Evolutionary conservation across 495 filamentous ascomycete genomes (phyloP).

Genomic region (Penicillium desertorum): DNA sequence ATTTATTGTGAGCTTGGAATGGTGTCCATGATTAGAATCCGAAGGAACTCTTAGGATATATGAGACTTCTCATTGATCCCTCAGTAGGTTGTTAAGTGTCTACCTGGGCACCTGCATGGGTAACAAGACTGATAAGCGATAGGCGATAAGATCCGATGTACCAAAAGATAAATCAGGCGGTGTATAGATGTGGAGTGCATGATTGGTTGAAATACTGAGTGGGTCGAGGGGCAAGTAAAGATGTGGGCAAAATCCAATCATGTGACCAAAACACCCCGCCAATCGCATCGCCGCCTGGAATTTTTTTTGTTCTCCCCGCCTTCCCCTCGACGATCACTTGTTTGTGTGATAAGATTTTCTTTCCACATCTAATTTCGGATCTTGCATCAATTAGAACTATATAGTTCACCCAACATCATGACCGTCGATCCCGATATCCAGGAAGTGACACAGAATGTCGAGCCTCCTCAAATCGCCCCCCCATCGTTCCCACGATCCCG

Average conservation of each 20-base stretch:
- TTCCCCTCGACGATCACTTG: constrained; percentile 3
- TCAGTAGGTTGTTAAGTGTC: not conserved
- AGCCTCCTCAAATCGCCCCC: constrained; percentile 43
- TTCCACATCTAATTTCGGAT: not conserved
- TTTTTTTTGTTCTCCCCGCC: constrained; percentile 18
- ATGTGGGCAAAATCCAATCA: not conserved
- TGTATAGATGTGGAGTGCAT: accelerated
- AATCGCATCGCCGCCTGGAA: constrained; percentile 4
- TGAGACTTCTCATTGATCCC: not conserved
- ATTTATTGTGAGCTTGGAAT: not conserved
- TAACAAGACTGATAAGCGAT: not conserved
- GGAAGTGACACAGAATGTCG: constrained; percentile 45
- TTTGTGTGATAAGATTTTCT: constrained; percentile 1
- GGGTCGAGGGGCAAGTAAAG: not conserved
- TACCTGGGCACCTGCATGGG: not conserved
- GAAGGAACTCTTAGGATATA: not conserved
- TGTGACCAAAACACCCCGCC: constrained; percentile 4
- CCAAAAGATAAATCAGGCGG: not conserved
- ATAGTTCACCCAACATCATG: constrained; percentile 21
- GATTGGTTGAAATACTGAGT: not conserved
- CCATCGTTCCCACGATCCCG: constrained; percentile 53
- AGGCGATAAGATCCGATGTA: not conserved
- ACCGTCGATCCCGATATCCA: constrained; percentile 20
- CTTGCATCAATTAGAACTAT: not conserved
- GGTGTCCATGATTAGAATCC: not conserved